Conservation (phyloP, 208 protist genomes). For the Strigomonas culicis region DNA sequence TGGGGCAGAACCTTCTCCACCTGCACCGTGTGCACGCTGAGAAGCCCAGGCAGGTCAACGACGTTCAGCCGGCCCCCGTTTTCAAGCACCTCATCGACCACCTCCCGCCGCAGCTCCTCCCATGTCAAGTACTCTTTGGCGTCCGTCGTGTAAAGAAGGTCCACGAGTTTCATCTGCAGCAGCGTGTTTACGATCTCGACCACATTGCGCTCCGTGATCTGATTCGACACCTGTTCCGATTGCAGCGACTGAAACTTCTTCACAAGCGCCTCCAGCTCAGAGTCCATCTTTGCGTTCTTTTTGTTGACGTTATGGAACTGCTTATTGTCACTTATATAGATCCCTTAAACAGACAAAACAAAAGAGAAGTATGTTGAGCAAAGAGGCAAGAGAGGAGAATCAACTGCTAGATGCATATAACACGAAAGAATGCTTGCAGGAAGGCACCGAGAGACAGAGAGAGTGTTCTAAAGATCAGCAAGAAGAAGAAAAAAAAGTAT, state of each 20-base stretch:
- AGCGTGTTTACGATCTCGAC: slow-evolving; percentile 78
- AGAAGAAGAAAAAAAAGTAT: slow-evolving; percentile 5
- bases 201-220: slow-evolving; percentile 78
- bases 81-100: slow-evolving; percentile 68
- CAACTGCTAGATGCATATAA: slow-evolving; percentile 1
- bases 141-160: slow-evolving; percentile 74
- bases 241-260: slow-evolving; percentile 70
- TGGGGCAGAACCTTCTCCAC: slow-evolving; percentile 66
- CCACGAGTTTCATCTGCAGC: slow-evolving; percentile 58
- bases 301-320: background rate
- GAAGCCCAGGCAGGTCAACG: slow-evolving; percentile 55
- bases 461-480: no score
- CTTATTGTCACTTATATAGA: background rate
- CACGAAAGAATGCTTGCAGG: background rate
- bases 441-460: background rate
- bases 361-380: no score
- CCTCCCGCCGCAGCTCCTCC: slow-evolving; percentile 70
- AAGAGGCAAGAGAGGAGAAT: background rate
- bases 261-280: slow-evolving; percentile 60
- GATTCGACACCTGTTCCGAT: slow-evolving; percentile 46
- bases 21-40: slow-evolving; percentile 65
- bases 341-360: background rate
- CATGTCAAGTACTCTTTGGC: slow-evolving; percentile 84
- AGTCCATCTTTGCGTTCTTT: slow-evolving; percentile 26
- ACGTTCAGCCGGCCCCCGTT: slow-evolving; percentile 76